phyloP scores from a whole-genome alignment of 108 stramenopile species.

The Cyclostephanos tholiformis region DNA sequence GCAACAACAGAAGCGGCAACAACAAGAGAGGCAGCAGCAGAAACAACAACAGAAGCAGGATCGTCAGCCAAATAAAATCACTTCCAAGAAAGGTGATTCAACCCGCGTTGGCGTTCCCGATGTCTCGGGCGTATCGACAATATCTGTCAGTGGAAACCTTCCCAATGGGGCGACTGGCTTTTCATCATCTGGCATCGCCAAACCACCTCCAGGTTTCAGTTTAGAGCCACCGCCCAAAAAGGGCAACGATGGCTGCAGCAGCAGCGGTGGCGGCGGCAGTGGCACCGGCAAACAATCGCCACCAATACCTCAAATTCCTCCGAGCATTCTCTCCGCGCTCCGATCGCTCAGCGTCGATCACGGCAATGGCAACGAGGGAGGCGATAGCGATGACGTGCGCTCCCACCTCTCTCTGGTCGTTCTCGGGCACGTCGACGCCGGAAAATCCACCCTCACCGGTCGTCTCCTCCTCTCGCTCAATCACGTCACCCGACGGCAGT shows the following conservation, averaged over 20 bases:
- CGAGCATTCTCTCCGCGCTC: conserved; percentile 28
- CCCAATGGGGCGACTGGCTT: neutral
- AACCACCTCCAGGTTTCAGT: conserved; percentile 28
- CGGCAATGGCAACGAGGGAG: neutral
- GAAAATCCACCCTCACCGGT: conserved; percentile 84
- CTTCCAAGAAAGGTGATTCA: conserved; percentile 10
- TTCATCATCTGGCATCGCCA: conserved; percentile 6
- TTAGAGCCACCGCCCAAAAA: conserved; percentile 19
- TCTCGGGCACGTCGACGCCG: conserved; percentile 73
- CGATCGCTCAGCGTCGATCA: conserved; percentile 11
- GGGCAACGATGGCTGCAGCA: conserved; percentile 3
- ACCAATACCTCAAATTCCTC: conserved; percentile 17
- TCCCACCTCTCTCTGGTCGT: conserved; percentile 51
- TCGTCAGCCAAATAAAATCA: conserved; percentile 5
- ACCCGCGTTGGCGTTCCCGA: neutral
- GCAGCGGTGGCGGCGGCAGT: conserved; percentile 1
- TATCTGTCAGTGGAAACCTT: neutral
- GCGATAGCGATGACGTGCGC: conserved; percentile 10
- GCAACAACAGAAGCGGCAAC: conserved; percentile 3
- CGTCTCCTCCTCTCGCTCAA: conserved; percentile 64
- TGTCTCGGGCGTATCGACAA: conserved; percentile 17
- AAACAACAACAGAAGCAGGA: conserved; percentile 13
- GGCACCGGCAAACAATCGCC: conserved; percentile 9
- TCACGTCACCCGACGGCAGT: conserved; percentile 58
- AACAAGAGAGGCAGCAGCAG: conserved; percentile 4